A percentile compares a stretch with the other conserved stretches of the same genome.
Evolutionary conservation across 2,329 filamentous ascomycete species (phyloP).

Genomic region (Trichoderma sp.): DNA sequence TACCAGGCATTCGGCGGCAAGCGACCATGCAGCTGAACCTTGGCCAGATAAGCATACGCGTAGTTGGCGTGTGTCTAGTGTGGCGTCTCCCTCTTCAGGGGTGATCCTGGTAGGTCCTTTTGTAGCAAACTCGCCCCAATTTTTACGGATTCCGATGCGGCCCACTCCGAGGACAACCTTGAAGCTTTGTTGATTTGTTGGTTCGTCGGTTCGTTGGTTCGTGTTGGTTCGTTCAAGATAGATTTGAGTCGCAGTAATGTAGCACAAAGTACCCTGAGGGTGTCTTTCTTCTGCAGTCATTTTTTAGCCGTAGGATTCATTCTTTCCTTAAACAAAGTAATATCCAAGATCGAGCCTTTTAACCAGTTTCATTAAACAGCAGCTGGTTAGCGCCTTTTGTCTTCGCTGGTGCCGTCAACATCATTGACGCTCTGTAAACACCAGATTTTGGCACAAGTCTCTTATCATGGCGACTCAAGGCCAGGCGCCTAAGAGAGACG

Average conservation of each 20-base stretch:
- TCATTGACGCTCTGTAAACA: background rate
- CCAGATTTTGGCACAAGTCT: background rate
- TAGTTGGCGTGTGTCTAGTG: background rate
- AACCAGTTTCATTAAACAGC: background rate
- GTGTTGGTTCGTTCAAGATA: background rate
- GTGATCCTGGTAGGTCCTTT: background rate
- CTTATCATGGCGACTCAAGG: background rate
- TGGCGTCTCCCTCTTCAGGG: background rate
- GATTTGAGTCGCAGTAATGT: background rate
- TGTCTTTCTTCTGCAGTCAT: background rate
- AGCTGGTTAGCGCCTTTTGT: background rate
- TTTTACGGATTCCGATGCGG: background rate
- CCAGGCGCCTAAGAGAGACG: background rate
- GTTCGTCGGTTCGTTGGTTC: background rate
- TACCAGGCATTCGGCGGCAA: too few species aligned
- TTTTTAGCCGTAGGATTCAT: background rate
- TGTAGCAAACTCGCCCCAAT: background rate
- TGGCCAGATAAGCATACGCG: too few species aligned
- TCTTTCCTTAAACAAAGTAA: background rate
- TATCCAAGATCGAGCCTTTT: background rate
- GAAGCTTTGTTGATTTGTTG: background rate
- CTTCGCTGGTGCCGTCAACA: background rate
- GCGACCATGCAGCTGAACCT: too few species aligned
- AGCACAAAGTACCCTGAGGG: background rate
- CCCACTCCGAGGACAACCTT: background rate